A percentile compares a stretch with the other conserved stretches of the same genome.
Evolutionary conservation across 495 filamentous ascomycete species (phyloP).

Genomic region (Apodospora peruviana): DNA sequence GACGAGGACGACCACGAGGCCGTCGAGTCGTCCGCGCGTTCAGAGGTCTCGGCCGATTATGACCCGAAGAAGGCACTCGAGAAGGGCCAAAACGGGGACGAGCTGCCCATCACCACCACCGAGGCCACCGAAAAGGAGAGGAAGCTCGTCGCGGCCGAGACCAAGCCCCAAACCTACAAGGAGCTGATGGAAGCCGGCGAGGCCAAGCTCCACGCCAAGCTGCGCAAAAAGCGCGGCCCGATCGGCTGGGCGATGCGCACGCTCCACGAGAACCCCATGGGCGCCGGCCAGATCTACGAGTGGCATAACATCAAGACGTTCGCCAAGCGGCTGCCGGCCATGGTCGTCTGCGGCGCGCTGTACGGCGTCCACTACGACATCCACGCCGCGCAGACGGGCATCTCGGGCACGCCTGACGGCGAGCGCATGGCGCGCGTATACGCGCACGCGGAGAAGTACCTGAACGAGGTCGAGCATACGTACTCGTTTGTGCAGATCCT

Average conservation of each 20-base stretch:
- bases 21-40: slow-evolving; percentile 14
- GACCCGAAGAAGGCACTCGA: slow-evolving; percentile 15
- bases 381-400: slow-evolving; percentile 60
- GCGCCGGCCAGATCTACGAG: slow-evolving; percentile 62
- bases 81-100: too few relatives aligned
- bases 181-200: slow-evolving; percentile 49
- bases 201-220: slow-evolving; percentile 45
- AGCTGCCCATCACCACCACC: slow-evolving; percentile 15
- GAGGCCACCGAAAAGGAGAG: slow-evolving; percentile 36
- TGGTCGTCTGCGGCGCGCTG: slow-evolving; percentile 47
- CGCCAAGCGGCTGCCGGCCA: slow-evolving; percentile 55
- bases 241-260: slow-evolving; percentile 69
- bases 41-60: slow-evolving; percentile 15
- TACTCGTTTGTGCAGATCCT: slow-evolving; percentile 72
- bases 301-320: slow-evolving; percentile 55
- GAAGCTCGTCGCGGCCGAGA: slow-evolving; percentile 33
- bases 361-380: slow-evolving; percentile 72
- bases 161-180: slow-evolving; percentile 40
- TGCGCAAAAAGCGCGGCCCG: slow-evolving; percentile 52
- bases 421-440: slow-evolving; percentile 54
- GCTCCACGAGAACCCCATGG: slow-evolving; percentile 62
- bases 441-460: slow-evolving; percentile 58
- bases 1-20: slow-evolving; percentile 33
- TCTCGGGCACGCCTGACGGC: slow-evolving; percentile 60
- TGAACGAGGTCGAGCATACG: slow-evolving; percentile 70